A percentile compares a stretch with the other conserved stretches of the same genome.
phyloP scores from a whole-genome alignment of 2,329 filamentous ascomycete species.

The Beauveria medogensis region DNA sequence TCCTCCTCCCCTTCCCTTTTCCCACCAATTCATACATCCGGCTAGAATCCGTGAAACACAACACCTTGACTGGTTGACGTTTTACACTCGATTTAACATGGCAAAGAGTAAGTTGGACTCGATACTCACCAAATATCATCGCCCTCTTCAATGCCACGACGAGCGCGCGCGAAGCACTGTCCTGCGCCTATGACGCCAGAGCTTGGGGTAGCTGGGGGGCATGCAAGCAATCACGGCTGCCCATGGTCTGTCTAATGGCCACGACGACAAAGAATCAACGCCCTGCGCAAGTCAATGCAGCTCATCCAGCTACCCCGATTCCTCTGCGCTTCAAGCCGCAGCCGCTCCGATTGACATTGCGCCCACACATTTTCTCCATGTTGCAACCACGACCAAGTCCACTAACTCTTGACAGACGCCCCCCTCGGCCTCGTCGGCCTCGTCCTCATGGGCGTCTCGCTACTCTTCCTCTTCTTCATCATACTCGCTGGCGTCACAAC shows the following conservation, averaged over 20 bases:
- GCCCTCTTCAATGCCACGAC: not conserved
- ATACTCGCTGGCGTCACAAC: conserved; percentile 47
- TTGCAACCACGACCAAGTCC: not conserved
- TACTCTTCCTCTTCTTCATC: conserved; percentile 50
- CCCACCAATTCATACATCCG: not conserved
- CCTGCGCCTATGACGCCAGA: not conserved
- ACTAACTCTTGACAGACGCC: conserved; percentile 25
- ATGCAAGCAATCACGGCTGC: not conserved
- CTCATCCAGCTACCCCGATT: not conserved
- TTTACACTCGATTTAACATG: not conserved
- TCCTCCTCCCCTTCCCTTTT: not conserved
- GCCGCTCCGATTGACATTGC: not conserved
- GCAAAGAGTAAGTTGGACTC: conserved; percentile 10
- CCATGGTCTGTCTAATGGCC: not conserved
- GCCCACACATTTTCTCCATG: no score
- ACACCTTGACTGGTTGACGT: not conserved
- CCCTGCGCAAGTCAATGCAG: not conserved
- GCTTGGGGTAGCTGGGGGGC: not conserved
- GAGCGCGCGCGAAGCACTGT: not conserved
- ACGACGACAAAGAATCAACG: not conserved
- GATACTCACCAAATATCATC: not conserved
- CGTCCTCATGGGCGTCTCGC: conserved; percentile 41
- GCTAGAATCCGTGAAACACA: conserved; percentile 4
- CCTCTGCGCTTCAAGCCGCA: not conserved
- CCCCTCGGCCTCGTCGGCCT: conserved; percentile 35